Evolutionary conservation across 2,329 filamentous ascomycete species (phyloP).

Genomic region (Paracoccidioides lutzii): DNA sequence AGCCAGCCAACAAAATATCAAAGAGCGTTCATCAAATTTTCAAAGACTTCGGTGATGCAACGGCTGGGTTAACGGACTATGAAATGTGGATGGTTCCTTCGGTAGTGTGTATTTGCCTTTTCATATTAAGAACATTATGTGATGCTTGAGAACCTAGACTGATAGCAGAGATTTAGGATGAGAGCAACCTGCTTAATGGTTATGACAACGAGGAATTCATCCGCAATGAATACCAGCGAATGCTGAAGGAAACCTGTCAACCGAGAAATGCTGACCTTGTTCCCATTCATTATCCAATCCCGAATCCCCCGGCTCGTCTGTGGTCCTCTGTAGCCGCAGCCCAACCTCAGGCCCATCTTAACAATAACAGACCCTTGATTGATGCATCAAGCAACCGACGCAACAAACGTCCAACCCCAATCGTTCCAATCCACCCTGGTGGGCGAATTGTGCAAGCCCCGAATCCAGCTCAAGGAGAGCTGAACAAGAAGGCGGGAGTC

Average conservation of each 20-base stretch:
- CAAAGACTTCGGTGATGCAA: slow-evolving; percentile 21
- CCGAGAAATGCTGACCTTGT: background rate
- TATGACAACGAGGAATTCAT: background rate
- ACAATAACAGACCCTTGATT: background rate
- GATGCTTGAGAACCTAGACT: too few relatives aligned
- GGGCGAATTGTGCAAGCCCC: background rate
- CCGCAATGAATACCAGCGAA: background rate
- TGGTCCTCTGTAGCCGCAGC: background rate
- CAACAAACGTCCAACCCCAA: background rate
- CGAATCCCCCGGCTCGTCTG: background rate
- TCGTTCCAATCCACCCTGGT: background rate
- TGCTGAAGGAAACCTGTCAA: background rate
- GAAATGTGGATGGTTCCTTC: slow-evolving; percentile 7
- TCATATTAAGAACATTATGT: slow-evolving; percentile 6
- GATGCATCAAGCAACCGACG: background rate
- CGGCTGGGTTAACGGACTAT: slow-evolving; percentile 13
- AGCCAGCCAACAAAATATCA: slow-evolving; percentile 24
- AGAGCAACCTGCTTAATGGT: background rate
- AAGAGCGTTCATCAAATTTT: slow-evolving; percentile 23
- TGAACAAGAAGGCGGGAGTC: slow-evolving; percentile 18
- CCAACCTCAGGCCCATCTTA: background rate
- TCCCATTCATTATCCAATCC: background rate
- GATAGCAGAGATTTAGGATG: background rate
- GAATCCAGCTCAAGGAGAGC: background rate
- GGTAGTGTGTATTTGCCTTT: background rate